These are phyloP conservation scores for Rhynchosporium secalis DNA, from an alignment of 2,329 filamentous ascomycete genomes.

Conservation along the genomic window DNA sequence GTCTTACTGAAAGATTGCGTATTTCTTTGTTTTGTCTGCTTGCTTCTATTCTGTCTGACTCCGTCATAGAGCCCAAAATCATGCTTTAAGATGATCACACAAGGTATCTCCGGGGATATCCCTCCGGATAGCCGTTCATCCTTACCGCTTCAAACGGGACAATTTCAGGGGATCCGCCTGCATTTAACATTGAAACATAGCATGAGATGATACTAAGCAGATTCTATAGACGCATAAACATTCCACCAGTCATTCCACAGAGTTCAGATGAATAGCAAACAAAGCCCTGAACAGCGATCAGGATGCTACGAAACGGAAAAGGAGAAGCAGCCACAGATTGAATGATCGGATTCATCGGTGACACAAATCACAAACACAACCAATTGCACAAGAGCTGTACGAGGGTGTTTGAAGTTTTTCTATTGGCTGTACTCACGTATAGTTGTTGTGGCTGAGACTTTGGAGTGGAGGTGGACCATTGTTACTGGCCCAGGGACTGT, in stretches of 20 bases:
- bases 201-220: constrained; percentile 23
- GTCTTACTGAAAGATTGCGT: too few species aligned
- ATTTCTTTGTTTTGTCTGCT: too few species aligned
- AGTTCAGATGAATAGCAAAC: constrained; percentile 24
- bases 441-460: constrained; percentile 11
- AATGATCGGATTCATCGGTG: background rate
- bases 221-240: constrained; percentile 26
- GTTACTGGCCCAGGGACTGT: background rate
- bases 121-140: background rate
- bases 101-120: background rate
- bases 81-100: background rate
- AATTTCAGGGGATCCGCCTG: constrained; percentile 14
- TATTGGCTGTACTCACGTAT: constrained; percentile 1
- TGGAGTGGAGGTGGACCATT: background rate
- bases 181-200: constrained; percentile 30
- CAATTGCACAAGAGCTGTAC: constrained; percentile 16
- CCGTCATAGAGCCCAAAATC: too few species aligned
- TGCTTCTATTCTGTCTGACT: too few species aligned
- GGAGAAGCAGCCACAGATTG: background rate
- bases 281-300: constrained; percentile 25
- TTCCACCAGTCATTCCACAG: constrained; percentile 20
- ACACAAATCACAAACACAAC: constrained; percentile 19
- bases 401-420: constrained; percentile 10
- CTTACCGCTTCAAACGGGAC: constrained; percentile 17
- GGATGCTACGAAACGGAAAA: constrained; percentile 24